Base-by-base conservation (phyloP, 768 basidiomycete species). In the Boletus rubescentipes region DNA sequence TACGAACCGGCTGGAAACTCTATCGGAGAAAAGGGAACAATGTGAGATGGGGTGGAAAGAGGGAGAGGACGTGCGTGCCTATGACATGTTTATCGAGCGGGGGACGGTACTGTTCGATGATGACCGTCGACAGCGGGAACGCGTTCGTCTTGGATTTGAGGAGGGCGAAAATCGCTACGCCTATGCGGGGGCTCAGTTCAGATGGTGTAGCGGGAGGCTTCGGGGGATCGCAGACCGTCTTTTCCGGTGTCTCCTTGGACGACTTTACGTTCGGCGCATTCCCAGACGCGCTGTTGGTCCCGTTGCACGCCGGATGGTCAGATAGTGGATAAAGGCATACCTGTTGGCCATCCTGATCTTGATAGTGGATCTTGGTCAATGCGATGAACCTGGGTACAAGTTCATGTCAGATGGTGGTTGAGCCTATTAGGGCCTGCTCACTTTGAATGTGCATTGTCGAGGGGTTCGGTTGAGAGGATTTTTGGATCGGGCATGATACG, bases 71-170 rank as follows among this genome's bases (percentile, higher is more conserved):
- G 55, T 29, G 31, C 71, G 38, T 66, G 84, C 91, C 93, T 54
- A 96, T 79, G 54, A 90, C 79, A 58, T 81, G 78, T 57, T 84
- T 86, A 61, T 82, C 87, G 42, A 93, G 78, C 0, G 95, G 92
- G 0, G 96, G 93, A 23, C 96, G 84, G 68, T 88, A 98, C 67
- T 97, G 95, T 65, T 96, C 92, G 61, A 97, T 84, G 59, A 98
- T 76, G 49, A 96, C 80, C 5, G 90, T 93, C 1, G 89, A 91
- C 6, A 79, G 68, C 5, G 84, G 85, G 62, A 92, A 93, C 3
- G 82, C 79, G 55, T 81, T 77, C 9, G 81, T 83, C 68, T 84
- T 84, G 40, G 93, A 93, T 34, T 82, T 80, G 41, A 98, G 76
- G 26, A 97, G 73, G 14, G 92, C 85, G 5, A 97, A 73, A 39